A percentile compares a stretch with the other conserved stretches of the same genome.
These are phyloP conservation scores for Macadamia integrifolia DNA, from an alignment of 164 flowering plant species.

Conservation along the genomic window DNA sequence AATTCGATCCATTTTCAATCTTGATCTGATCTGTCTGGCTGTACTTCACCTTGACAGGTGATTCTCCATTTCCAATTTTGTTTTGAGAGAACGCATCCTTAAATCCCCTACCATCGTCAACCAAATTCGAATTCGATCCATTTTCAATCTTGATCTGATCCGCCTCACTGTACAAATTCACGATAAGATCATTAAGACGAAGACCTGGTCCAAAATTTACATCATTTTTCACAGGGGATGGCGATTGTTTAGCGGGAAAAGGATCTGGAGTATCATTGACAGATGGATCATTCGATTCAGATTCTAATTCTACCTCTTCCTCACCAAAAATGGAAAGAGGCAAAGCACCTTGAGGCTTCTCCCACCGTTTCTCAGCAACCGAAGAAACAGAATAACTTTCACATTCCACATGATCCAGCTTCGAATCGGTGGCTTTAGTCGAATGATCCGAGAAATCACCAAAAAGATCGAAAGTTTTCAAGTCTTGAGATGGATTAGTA, in stretches of 20 bases:
- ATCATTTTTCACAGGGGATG: constrained; percentile 14
- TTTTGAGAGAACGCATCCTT: constrained; percentile 30
- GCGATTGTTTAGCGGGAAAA: constrained; percentile 6
- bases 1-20: constrained; percentile 15
- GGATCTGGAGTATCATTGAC: constrained; percentile 12
- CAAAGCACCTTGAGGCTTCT: too few species aligned
- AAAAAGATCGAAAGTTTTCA: constrained; percentile 18
- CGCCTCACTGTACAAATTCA: constrained; percentile 17
- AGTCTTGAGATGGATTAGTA: neutral
- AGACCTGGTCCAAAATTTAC: constrained; percentile 15
- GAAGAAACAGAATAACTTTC: too few species aligned
- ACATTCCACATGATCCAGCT: neutral
- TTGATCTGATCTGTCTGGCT: constrained; percentile 7
- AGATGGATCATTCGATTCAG: constrained; percentile 10
- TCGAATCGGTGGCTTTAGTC: neutral
- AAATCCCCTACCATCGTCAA: constrained; percentile 54
- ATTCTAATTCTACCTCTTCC: constrained; percentile 30
- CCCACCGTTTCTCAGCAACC: too few species aligned
- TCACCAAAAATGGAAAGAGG: constrained; percentile 39
- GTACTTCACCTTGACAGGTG: constrained; percentile 28
- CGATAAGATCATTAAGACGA: constrained; percentile 38
- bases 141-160: constrained; percentile 18
- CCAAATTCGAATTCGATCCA: constrained; percentile 12
- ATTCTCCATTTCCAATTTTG: constrained; percentile 3
- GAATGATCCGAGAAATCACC: constrained; percentile 9